These are phyloP conservation scores for Lachancea quebecensis DNA, from an alignment of 805 yeast genomes.

Conservation along the genomic window DNA sequence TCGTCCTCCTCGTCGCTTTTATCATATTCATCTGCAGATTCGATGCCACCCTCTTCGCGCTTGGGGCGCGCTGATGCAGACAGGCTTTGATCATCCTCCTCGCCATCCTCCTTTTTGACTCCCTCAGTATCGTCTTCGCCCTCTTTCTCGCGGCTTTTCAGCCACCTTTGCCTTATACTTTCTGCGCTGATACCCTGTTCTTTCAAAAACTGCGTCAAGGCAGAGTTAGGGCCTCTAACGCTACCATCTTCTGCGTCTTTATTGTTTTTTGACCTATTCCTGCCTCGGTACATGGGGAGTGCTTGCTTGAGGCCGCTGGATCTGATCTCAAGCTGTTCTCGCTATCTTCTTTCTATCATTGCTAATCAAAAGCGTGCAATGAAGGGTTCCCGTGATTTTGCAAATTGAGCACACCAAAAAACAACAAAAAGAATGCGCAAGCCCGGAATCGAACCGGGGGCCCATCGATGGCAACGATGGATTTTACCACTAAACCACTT, in stretches of 20 bases:
- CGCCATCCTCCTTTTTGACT: constrained; percentile 18
- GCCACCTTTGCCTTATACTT: constrained; percentile 50
- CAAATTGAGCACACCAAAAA: too few relatives aligned
- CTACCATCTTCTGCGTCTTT: constrained; percentile 20
- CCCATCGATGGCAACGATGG: constrained; percentile 25
- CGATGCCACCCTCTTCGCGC: background rate
- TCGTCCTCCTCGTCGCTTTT: constrained; percentile 7
- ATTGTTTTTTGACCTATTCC: constrained; percentile 21
- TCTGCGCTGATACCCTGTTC: constrained; percentile 87
- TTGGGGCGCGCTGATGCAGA: background rate
- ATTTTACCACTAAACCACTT: constrained; percentile 25
- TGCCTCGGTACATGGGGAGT: constrained; percentile 5
- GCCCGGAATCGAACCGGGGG: constrained; percentile 27
- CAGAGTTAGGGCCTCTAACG: constrained; percentile 63
- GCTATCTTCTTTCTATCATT: too few relatives aligned
- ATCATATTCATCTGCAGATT: constrained; percentile 2
- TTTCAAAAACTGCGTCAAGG: constrained; percentile 78
- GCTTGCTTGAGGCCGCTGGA: too few relatives aligned
- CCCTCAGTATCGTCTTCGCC: constrained; percentile 12
- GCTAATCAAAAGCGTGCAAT: too few relatives aligned
- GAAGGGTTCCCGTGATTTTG: too few relatives aligned
- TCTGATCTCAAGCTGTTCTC: too few relatives aligned
- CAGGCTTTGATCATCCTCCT: background rate
- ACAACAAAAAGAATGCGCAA: constrained; percentile 15
- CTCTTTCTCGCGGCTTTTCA: constrained; percentile 28